phyloP scores from a whole-genome alignment of 345 rosid species.

The Triadica sebifera region DNA sequence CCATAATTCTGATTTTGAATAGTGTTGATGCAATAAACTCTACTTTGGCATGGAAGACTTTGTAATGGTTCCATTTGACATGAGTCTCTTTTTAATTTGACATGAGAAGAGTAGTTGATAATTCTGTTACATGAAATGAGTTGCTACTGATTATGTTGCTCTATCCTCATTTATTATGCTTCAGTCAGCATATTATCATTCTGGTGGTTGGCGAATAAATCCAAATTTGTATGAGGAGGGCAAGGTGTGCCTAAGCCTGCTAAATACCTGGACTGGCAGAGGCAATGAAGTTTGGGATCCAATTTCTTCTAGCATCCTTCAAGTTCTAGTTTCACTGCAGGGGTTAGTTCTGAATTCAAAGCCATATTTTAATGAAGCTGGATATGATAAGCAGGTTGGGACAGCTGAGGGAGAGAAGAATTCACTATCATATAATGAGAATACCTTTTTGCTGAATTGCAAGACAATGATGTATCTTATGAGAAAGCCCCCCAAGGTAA shows the following conservation, averaged over 20 bases:
- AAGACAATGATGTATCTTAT: conserved; percentile 92
- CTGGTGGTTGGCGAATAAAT: conserved; percentile 97
- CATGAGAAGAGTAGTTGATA: background rate
- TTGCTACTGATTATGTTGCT: conserved; percentile 9
- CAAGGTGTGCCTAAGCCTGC: conserved; percentile 96
- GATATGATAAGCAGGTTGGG: conserved; percentile 89
- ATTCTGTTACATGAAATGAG: background rate
- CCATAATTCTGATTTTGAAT: background rate
- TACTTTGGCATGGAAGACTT: background rate
- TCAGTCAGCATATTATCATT: conserved; percentile 93
- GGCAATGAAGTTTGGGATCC: conserved; percentile 99
- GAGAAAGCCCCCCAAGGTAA: conserved; percentile 87
- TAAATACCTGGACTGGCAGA: conserved; percentile 95
- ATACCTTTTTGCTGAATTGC: conserved; percentile 86
- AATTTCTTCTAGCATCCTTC: conserved; percentile 90
- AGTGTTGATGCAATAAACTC: background rate
- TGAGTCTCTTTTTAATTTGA: background rate
- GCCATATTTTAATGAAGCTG: conserved; percentile 99
- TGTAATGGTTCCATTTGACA: background rate
- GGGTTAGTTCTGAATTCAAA: conserved; percentile 92
- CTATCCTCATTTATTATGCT: conserved; percentile 15
- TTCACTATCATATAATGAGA: conserved; percentile 86
- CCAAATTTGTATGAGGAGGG: conserved; percentile 97
- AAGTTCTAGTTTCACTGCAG: conserved; percentile 95
- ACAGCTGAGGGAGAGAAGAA: conserved; percentile 98